Percentiles rank a stretch among this genome's conserved stretches.
These are phyloP conservation scores for Fusarium duplospermum DNA, from an alignment of 2,329 filamentous ascomycete genomes.

Conservation along the genomic window DNA sequence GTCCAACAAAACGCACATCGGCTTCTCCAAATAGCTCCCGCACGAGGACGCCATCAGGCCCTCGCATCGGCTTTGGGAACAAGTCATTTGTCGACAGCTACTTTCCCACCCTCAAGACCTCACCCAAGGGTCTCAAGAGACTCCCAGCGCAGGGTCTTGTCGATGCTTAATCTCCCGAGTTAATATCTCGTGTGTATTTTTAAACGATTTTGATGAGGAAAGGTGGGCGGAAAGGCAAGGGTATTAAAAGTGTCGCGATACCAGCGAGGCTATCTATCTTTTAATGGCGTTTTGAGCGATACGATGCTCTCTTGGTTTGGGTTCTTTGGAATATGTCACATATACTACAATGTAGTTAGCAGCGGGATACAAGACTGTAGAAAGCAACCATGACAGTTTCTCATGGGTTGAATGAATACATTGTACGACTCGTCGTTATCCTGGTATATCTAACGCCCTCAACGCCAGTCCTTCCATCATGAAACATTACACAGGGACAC, in stretches of 20 bases:
- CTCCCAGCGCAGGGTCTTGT: conserved; percentile 29
- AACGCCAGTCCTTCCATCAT: conserved; percentile 26
- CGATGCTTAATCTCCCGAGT: conserved; percentile 24
- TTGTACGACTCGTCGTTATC: background rate
- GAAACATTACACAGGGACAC: background rate
- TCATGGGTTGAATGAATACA: background rate
- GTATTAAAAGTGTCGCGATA: conserved; percentile 12
- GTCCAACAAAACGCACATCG: conserved; percentile 44
- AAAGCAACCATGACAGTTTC: background rate
- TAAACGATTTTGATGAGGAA: conserved; percentile 32
- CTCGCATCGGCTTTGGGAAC: conserved; percentile 48
- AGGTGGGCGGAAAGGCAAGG: background rate
- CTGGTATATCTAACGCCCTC: conserved; percentile 39
- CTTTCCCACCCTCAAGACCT: conserved; percentile 52
- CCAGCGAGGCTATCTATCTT: background rate
- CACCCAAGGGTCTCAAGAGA: conserved; percentile 50
- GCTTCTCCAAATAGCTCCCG: conserved; percentile 60
- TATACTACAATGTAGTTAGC: background rate
- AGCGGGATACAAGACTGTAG: background rate
- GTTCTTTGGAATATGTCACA: background rate
- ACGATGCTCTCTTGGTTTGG: background rate
- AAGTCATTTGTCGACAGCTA: conserved; percentile 53
- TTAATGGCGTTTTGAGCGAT: conserved; percentile 22
- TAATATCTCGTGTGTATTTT: conserved; percentile 21
- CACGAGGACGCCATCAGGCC: conserved; percentile 60